Evolutionary conservation across 2,329 filamentous ascomycete genomes (phyloP).

Genomic region (Tolypocladium guangdongense): DNA sequence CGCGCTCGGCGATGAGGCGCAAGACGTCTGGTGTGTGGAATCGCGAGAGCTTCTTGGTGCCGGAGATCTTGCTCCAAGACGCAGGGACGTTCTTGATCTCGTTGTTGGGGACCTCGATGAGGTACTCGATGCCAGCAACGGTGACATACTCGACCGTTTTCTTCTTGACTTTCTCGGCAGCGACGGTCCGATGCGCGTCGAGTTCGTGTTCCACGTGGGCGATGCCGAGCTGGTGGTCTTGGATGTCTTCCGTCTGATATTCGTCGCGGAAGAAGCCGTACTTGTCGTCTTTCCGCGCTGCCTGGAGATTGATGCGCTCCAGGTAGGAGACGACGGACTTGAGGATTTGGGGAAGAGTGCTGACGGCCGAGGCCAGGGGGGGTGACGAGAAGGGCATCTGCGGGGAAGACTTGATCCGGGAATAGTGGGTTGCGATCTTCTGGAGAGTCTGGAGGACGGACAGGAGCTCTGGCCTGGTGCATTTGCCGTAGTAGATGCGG

Average conservation of each 20-base stretch:
- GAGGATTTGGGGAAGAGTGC: conserved; percentile 64
- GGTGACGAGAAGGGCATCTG: conserved; percentile 63
- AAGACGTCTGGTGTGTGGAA: conserved; percentile 93
- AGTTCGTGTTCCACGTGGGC: conserved; percentile 86
- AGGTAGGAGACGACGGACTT: conserved; percentile 64
- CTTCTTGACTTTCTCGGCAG: conserved; percentile 61
- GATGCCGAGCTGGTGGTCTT: conserved; percentile 81
- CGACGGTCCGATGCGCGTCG: conserved; percentile 60
- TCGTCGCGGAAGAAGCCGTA: conserved; percentile 86
- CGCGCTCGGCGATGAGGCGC: conserved; percentile 70
- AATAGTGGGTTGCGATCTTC: conserved; percentile 66
- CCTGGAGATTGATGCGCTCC: conserved; percentile 73
- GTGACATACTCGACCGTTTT: conserved; percentile 67
- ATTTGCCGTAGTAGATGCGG: conserved; percentile 95
- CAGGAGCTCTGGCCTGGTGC: conserved; percentile 78
- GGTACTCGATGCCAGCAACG: conserved; percentile 83
- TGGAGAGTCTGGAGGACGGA: conserved; percentile 78
- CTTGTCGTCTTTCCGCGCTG: conserved; percentile 81
- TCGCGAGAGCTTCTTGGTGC: conserved; percentile 82
- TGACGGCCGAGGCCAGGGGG: conserved; percentile 61
- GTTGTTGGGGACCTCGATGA: conserved; percentile 80
- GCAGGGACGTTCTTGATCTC: conserved; percentile 81
- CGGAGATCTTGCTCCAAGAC: conserved; percentile 89
- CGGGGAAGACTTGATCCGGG: conserved; percentile 49
- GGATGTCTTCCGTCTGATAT: conserved; percentile 80